Evolutionary conservation across 257 asterid species (phyloP).

Genomic region (Lycium ferocissimum): DNA sequence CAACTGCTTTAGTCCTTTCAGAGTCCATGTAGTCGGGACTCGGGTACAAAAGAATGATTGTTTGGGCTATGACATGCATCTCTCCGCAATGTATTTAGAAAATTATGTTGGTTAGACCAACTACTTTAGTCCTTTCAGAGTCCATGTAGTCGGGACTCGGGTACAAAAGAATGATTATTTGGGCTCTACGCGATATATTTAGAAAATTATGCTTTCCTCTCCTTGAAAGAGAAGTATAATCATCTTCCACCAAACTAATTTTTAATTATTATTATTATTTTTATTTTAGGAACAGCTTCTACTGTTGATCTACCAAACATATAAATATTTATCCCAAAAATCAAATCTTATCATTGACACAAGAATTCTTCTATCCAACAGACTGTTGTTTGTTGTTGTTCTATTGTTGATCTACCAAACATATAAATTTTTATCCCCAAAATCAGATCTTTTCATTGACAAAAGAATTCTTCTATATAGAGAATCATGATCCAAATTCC

Average conservation of each 20-base stretch:
- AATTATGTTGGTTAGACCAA: background rate
- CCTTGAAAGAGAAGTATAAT: background rate
- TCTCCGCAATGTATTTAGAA: background rate
- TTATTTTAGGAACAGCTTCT: background rate
- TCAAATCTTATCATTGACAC: background rate
- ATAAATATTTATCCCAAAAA: background rate
- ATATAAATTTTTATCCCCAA: too few species aligned
- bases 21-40: background rate
- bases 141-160: background rate
- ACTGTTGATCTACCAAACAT: background rate
- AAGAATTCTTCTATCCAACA: too few species aligned
- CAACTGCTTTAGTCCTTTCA: background rate
- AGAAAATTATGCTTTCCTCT: background rate
- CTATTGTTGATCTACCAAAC: too few species aligned
- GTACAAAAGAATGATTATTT: background rate
- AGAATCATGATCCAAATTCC: too few species aligned
- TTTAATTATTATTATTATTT: background rate
- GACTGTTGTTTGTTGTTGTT: too few species aligned
- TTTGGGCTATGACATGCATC: background rate
- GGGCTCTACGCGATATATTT: background rate
- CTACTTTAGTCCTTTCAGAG: background rate
- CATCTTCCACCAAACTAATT: constrained; percentile 17
- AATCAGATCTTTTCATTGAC: too few species aligned
- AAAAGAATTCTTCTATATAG: too few species aligned
- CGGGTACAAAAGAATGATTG: background rate